Evolutionary conservation across 768 basidiomycete genomes (phyloP).

Genomic region (Xerocomellus chrysenteron): DNA sequence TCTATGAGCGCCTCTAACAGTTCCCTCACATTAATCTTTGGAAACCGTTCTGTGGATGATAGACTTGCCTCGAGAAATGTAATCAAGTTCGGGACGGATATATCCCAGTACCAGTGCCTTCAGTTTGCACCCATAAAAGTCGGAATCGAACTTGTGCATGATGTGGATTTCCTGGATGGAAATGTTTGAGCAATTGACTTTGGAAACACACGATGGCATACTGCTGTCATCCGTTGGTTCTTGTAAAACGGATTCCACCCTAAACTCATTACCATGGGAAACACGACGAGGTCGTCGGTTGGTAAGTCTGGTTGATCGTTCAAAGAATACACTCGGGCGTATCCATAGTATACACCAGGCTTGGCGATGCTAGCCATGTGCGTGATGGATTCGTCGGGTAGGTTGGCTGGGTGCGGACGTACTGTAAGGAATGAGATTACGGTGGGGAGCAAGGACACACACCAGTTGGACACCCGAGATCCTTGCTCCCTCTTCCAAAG

Average conservation of each 20-base stretch:
- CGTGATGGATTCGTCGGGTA: slow-evolving; percentile 82
- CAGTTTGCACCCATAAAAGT: slow-evolving; percentile 90
- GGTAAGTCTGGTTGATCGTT: slow-evolving; percentile 40
- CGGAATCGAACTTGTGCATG: slow-evolving; percentile 79
- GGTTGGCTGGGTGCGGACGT: slow-evolving; percentile 83
- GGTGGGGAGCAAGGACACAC: slow-evolving; percentile 23
- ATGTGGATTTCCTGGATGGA: slow-evolving; percentile 87
- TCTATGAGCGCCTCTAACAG: slow-evolving; percentile 84
- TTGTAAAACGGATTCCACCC: slow-evolving; percentile 99
- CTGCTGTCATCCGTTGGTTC: slow-evolving; percentile 90
- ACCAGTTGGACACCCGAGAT: slow-evolving; percentile 97
- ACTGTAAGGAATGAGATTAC: slow-evolving; percentile 9
- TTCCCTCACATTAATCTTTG: slow-evolving; percentile 8
- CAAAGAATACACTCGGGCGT: slow-evolving; percentile 69
- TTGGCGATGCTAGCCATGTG: slow-evolving; percentile 67
- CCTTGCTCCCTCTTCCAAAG: slow-evolving; percentile 92
- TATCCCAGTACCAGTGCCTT: slow-evolving; percentile 87
- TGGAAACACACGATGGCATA: slow-evolving; percentile 43
- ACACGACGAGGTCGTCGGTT: slow-evolving; percentile 62
- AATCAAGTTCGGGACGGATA: slow-evolving; percentile 93
- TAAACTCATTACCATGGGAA: slow-evolving; percentile 98
- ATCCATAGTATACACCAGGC: slow-evolving; percentile 95
- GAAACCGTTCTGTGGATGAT: neutral
- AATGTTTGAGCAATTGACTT: neutral
- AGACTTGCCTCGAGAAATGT: slow-evolving; percentile 74